Percentiles rank a stretch among this genome's conserved stretches.
Evolutionary conservation across 2,329 filamentous ascomycete species (phyloP).

Genomic region (Juglanconis oblonga): DNA sequence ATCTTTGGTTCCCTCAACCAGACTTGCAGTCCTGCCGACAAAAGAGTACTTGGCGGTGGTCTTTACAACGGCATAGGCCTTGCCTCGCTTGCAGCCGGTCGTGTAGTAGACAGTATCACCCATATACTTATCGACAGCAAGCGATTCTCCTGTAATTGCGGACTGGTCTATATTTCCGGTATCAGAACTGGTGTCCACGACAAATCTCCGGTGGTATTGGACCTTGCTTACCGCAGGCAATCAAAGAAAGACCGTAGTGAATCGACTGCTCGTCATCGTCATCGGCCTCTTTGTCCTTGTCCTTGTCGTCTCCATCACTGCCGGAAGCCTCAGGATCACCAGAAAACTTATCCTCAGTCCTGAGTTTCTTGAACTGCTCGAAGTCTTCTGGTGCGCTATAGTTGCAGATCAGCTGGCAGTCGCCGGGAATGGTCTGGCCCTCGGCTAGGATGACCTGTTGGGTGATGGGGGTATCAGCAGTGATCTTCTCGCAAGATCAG

Average conservation of each 20-base stretch:
- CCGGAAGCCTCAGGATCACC: constrained; percentile 8
- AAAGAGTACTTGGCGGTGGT: constrained; percentile 70
- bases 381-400: constrained; percentile 61
- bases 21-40: constrained; percentile 71
- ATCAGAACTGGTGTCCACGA: constrained; percentile 34
- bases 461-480: constrained; percentile 37
- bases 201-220: constrained; percentile 28
- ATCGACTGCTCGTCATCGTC: constrained; percentile 13
- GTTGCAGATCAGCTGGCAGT: constrained; percentile 67
- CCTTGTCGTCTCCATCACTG: constrained; percentile 21
- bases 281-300: constrained; percentile 3
- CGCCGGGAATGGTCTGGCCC: constrained; percentile 64
- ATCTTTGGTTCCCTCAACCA: constrained; percentile 73
- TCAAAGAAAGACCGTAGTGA: constrained; percentile 12
- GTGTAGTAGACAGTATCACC: constrained; percentile 75
- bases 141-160: constrained; percentile 76
- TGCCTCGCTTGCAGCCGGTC: constrained; percentile 78
- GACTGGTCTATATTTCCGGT: constrained; percentile 61
- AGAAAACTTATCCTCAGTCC: constrained; percentile 59
- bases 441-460: constrained; percentile 63
- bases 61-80: constrained; percentile 67
- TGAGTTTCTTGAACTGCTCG: constrained; percentile 45
- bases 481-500: too few species aligned
- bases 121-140: constrained; percentile 78
- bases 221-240: constrained; percentile 10